Evolutionary conservation across 345 rosid genomes (phyloP), one percentile per base, ranked within the genome.

Genomic region (Dipteronia dyeriana): DNA sequence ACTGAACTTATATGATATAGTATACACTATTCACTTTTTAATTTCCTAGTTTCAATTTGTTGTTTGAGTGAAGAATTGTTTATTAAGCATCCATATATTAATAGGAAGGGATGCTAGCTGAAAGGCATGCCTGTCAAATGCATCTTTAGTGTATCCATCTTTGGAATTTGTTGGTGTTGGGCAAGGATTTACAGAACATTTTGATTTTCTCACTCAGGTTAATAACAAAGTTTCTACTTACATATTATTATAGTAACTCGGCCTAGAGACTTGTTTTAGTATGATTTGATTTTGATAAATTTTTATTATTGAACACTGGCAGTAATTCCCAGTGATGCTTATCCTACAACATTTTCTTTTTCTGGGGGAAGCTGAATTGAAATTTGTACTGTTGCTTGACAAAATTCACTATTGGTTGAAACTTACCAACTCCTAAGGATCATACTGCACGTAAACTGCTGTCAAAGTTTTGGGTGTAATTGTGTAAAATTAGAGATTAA

Each of bases 11-110:
- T 41, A 25, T 75, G 61, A 63, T 67, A 51, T 39, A n/a, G n/a
- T n/a, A n/a, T n/a, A n/a, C n/a, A 31, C 47, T 49, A 51, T 3
- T 57, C 16, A 29, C 49, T 75, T 66, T 39, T 75, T 75, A 23
- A 29, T 49, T 75, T 8, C 57, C 20, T 74, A 26, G 39, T 62
- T 66, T 64, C 68, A 67, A 11, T 38, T 41, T 68, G 59, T 41
- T 7, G 34, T 26, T 59, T 59, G 51, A 41, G 57, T 22, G n/a
- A 19, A 31, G 26, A 60, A 1, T 45, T 74, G 20, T 47, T 9
- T 19, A 29, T 29, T 62, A 26, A 26, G 26, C n/a, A 10, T 29
- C 43, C 17, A 62, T 23, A 62, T 23, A 1, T 22, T 41, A 38
- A 61, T 41, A 5, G 38, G 16, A 59, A 71, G 38, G 25, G 59